Conservation (phyloP, 2,329 filamentous ascomycete genomes). For the Diaporthe sp. region DNA sequence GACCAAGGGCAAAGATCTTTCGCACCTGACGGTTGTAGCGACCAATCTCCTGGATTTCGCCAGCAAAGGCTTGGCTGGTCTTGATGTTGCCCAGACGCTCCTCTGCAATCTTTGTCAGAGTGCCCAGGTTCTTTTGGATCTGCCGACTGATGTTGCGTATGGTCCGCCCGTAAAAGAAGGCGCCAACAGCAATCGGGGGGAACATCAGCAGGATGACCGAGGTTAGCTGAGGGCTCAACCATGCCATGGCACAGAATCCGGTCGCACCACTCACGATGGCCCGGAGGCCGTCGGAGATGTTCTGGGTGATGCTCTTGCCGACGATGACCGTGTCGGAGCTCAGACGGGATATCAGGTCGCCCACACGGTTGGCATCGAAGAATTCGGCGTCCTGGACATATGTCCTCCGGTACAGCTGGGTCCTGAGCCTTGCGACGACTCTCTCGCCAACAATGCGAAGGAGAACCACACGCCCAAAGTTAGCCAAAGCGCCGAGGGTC, state of each 20-base stretch:
- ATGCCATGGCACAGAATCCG: conserved; percentile 94
- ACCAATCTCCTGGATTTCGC: conserved; percentile 88
- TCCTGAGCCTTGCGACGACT: conserved; percentile 89
- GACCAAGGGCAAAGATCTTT: conserved; percentile 90
- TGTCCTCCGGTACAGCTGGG: conserved; percentile 89
- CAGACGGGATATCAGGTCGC: conserved; percentile 93
- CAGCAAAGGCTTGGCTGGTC: conserved; percentile 95
- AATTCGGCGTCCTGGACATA: conserved; percentile 99
- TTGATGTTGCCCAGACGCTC: conserved; percentile 97
- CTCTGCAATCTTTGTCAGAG: conserved; percentile 95
- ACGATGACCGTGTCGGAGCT: conserved; percentile 98
- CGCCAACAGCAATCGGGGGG: conserved; percentile 88
- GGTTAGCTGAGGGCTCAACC: conserved; percentile 90
- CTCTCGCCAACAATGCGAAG: conserved; percentile 94
- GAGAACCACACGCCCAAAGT: conserved; percentile 93
- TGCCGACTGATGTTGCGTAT: conserved; percentile 91
- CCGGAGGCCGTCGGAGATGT: conserved; percentile 94
- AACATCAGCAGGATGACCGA: conserved; percentile 88
- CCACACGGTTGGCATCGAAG: conserved; percentile 97
- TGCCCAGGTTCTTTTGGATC: conserved; percentile 93
- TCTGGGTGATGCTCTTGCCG: conserved; percentile 98
- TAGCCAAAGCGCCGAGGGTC: conserved; percentile 85
- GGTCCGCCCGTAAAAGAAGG: conserved; percentile 90
- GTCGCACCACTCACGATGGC: conserved; percentile 90
- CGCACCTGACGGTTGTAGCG: conserved; percentile 94